Conservation (phyloP, 2,329 filamentous ascomycete species). For the Pseudocercospora fuligena region DNA sequence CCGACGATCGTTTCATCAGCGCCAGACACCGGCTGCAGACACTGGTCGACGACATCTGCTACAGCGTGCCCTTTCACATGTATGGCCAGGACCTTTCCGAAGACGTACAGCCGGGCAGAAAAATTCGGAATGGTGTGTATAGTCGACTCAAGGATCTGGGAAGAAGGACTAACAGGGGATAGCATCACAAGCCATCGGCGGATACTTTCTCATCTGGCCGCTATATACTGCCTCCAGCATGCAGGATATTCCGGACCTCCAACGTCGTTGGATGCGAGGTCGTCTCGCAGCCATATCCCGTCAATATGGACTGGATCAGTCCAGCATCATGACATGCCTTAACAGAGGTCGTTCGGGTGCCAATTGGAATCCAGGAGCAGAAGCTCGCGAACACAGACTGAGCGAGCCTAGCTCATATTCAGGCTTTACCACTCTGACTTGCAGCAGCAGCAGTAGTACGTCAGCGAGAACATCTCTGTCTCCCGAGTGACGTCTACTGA, state of each 20-base stretch:
- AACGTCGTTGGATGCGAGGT: constrained; percentile 14
- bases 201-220: constrained; percentile 19
- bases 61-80: constrained; percentile 18
- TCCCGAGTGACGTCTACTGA: not conserved
- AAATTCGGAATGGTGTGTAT: not conserved
- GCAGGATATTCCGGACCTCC: constrained; percentile 14
- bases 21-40: constrained; percentile 10
- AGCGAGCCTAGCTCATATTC: not conserved
- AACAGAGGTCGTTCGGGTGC: constrained; percentile 7
- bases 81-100: constrained; percentile 6
- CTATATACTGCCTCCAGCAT: constrained; percentile 10
- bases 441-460: constrained; percentile 3
- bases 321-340: constrained; percentile 7
- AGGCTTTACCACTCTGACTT: not conserved
- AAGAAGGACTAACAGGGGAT: not conserved
- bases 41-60: constrained; percentile 18
- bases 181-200: constrained; percentile 13
- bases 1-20: constrained; percentile 10
- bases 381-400: not conserved
- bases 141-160: not conserved
- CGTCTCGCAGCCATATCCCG: constrained; percentile 12
- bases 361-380: not conserved
- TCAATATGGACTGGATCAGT: constrained; percentile 13
- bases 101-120: not conserved
- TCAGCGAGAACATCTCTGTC: not conserved